Base-by-base conservation (phyloP, 2,329 filamentous ascomycete genomes). In the Trichophyton schoenleinii region DNA sequence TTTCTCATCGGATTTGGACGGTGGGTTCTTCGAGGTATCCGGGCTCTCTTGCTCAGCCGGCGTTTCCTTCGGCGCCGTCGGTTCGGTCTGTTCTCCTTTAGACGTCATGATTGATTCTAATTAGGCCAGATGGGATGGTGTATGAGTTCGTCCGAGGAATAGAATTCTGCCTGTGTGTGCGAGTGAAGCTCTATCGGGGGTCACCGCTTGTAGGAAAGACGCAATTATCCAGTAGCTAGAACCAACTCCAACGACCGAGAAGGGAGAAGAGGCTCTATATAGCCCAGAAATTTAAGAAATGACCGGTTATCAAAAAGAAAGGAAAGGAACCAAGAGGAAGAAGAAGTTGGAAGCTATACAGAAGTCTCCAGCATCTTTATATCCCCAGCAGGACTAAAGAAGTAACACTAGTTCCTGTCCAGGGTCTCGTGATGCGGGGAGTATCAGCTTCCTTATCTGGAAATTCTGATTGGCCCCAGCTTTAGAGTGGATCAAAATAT, bases 391-490 rank as follows among this genome's bases (percentile, higher is more conserved):
- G 44, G n/a, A 20, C 15, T 46, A 46, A 46, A 46, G 42, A 46
- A 46, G 18, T 48, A 48, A 48, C 44, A 38, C 34, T 38, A 38
- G 49, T 36, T 6, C 11, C 49, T 20, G 25, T 6, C 22, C 22
- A 34, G 25, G 49, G 52, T 55, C 52, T 55, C 52, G 52, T 55
- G 52, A 55, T 55, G 52, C 52, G 52, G 52, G 52, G 52, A 36
- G 8, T 4, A 55, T 36, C 52, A 55, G 52, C 52, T 55, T 36
- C 52, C 52, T 55, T 55, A 55, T 55, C 52, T 36, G 15, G 31
- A 7, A 36, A 36, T 7, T 34, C 25, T 55, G 52, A 55, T 55
- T 55, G 52, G 52, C 5, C 15, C 2, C 28, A 55, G 52, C 52
- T 55, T 28, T 5, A 6, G 2, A 1, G 46, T 52, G 46, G 46